phyloP scores from a whole-genome alignment of 768 basidiomycete genomes.

The Candolleomyces efflorescens region DNA sequence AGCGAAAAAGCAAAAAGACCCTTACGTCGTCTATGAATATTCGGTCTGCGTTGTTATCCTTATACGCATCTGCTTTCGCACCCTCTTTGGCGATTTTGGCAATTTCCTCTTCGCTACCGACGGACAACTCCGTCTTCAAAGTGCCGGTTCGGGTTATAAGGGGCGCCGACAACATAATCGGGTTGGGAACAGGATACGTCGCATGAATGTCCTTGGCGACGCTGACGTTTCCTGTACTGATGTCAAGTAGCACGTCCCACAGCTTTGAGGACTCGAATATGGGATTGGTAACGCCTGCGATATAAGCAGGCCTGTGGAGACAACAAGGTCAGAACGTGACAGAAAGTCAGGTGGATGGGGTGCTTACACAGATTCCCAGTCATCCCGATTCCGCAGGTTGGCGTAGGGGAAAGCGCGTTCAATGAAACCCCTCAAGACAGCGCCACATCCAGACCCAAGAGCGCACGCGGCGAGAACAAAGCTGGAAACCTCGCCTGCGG shows the following conservation, averaged over 20 bases:
- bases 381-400: slow-evolving; percentile 81
- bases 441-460: slow-evolving; percentile 86
- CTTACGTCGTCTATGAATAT: slow-evolving; percentile 93
- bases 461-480: slow-evolving; percentile 95
- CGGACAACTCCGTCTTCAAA: slow-evolving; percentile 59
- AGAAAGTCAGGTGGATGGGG: slow-evolving; percentile 1
- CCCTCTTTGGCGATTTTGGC: slow-evolving; percentile 56
- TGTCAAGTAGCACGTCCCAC: slow-evolving; percentile 95
- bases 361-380: slow-evolving; percentile 84
- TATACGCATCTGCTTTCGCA: slow-evolving; percentile 51
- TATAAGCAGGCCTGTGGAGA: slow-evolving; percentile 71
- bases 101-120: slow-evolving; percentile 68
- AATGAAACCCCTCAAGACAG: slow-evolving; percentile 78
- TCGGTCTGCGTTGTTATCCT: slow-evolving; percentile 69
- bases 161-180: slow-evolving; percentile 36
- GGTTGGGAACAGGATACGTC: slow-evolving; percentile 46
- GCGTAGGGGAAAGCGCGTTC: slow-evolving; percentile 95
- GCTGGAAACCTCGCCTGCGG: slow-evolving; percentile 85
- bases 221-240: slow-evolving; percentile 80
- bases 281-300: slow-evolving; percentile 96
- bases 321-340: slow-evolving; percentile 2
- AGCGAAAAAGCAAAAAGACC: slow-evolving; percentile 14
- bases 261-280: slow-evolving; percentile 84
- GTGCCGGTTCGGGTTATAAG: slow-evolving; percentile 54
- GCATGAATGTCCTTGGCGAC: slow-evolving; percentile 81